Percentiles rank a stretch among this genome's conserved stretches.
Conservation (phyloP, 208 protist genomes). For the Leishmania braziliensis region DNA sequence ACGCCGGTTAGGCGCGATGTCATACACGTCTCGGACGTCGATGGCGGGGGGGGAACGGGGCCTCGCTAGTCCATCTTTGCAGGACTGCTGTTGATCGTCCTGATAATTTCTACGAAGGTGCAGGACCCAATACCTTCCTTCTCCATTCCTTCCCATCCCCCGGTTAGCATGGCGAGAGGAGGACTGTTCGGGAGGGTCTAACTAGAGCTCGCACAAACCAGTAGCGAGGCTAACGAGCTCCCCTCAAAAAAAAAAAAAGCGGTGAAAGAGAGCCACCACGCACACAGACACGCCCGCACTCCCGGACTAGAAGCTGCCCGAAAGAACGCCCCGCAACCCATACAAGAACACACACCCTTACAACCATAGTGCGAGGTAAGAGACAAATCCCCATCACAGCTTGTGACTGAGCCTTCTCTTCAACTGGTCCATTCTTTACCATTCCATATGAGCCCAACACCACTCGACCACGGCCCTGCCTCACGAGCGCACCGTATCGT, state of each 20-base stretch:
- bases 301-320: background rate
- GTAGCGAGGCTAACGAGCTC: no score
- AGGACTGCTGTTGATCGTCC: background rate
- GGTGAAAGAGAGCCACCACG: background rate
- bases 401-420: background rate
- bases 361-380: no score
- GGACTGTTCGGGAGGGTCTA: background rate
- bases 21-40: background rate
- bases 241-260: background rate
- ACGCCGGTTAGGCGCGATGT: background rate
- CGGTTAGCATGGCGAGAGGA: no score
- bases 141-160: no score
- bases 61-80: background rate
- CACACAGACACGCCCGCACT: background rate
- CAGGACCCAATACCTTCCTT: no score
- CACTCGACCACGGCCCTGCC: background rate
- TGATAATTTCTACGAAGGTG: background rate
- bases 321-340: background rate
- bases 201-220: background rate
- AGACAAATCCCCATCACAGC: no score
- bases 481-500: background rate
- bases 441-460: background rate
- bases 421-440: no score
- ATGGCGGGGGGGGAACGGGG: no score
- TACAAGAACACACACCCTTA: background rate